Base-by-base conservation (phyloP, 228 moss, liverwort and hornwort genomes). In the Sphagnum fallax region DNA sequence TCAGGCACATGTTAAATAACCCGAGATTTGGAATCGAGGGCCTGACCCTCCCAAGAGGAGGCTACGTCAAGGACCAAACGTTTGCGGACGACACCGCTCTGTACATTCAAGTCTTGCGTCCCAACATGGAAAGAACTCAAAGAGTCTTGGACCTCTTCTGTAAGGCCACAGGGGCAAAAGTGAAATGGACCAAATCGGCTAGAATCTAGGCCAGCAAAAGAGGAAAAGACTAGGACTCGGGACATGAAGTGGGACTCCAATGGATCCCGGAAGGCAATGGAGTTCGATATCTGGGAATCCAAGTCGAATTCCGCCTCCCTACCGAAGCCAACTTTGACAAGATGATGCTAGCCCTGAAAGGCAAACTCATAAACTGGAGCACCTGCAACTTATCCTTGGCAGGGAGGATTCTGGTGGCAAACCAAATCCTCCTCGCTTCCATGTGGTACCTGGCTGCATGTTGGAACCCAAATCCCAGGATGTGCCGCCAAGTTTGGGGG, bases 31-130 rank as follows among this genome's bases (percentile, higher is more conserved):
- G n/a, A 8, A 48, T 61, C 0, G n/a, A 70, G 16, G 49, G 61
- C 4, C 10, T 70, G 6, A 7, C n/a, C 2, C 47, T 61, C 5
- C 70, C 70, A 5, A 49, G 16, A 12, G 50, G 49, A 5, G 4
- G 4, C 5, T 6, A 11, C 6, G 12, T 62, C 6, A 61, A 8
- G 12, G 18, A 15, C 9, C 50, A 60, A 50, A 49, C 61, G 12
- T 70, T 60, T 16, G 61, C 49, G 7, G 61, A 70, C 16, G 60
- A 70, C 49, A 70, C 61, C 14, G 2, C 60, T 5, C 5, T 70
- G 3, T 51, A 10, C 6, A 6, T 70, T 1, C 0, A 51, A 16
- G 68, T 55, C 18, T 11, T 0, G 4, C 4, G 4, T 10, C 6
- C 9, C 12, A 68, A 68, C 58, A 48, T 68, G 57, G 8, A 2